These are phyloP conservation scores for Metschnikowia dekortorum DNA, from an alignment of 805 yeast species.

Conservation along the genomic window DNA sequence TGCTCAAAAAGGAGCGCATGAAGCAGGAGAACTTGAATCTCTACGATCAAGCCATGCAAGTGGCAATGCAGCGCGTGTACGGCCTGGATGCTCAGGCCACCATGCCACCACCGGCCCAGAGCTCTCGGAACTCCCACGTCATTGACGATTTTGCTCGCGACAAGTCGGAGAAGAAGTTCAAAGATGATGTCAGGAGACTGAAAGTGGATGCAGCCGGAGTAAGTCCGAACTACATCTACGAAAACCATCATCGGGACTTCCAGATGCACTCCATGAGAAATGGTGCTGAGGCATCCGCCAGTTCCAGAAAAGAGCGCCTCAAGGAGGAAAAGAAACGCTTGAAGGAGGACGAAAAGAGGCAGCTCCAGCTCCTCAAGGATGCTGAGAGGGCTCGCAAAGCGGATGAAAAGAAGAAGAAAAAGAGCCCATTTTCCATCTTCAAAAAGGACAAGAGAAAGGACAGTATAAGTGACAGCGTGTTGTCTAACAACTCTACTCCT, in stretches of 20 bases:
- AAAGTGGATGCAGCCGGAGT: conserved; percentile 14
- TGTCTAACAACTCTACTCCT: not conserved
- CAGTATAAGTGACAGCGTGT: conserved; percentile 7
- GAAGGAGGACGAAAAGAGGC: conserved; percentile 13
- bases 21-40: conserved; percentile 44
- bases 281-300: conserved; percentile 1
- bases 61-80: conserved; percentile 54
- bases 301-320: conserved; percentile 6
- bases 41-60: conserved; percentile 51
- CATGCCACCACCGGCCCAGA: not conserved
- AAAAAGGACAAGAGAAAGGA: conserved; percentile 7
- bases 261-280: conserved; percentile 12
- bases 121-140: not conserved
- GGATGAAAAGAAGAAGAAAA: conserved; percentile 9
- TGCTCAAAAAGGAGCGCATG: conserved; percentile 10
- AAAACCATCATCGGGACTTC: conserved; percentile 17
- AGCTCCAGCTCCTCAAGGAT: conserved; percentile 4
- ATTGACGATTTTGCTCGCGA: conserved; percentile 7
- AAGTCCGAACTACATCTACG: conserved; percentile 13
- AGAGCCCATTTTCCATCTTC: conserved; percentile 7
- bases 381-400: conserved; percentile 8
- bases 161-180: conserved; percentile 12
- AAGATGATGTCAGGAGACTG: conserved; percentile 9
- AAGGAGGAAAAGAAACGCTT: conserved; percentile 10
- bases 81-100: conserved; percentile 24